These are phyloP conservation scores for Noccaea bulbosa DNA, from an alignment of 345 rosid genomes.

Conservation along the genomic window DNA sequence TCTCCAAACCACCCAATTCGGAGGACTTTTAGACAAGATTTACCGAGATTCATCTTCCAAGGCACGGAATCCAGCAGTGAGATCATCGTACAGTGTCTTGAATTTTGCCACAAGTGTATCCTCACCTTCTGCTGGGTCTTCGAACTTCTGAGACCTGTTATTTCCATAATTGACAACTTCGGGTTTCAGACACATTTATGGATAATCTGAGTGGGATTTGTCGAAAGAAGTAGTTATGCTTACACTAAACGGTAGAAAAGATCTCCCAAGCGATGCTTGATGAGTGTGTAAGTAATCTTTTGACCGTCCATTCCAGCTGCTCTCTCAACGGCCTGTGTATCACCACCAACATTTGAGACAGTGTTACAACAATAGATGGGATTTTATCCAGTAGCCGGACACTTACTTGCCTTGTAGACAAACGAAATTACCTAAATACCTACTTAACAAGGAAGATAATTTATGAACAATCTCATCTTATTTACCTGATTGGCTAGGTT, in stretches of 20 bases:
- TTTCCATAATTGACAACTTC: not conserved
- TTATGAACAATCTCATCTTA: conserved; percentile 4
- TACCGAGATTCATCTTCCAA: conserved; percentile 95
- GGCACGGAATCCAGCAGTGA: conserved; percentile 91
- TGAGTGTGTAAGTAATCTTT: conserved; percentile 86
- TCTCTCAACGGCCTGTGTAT: conserved; percentile 87
- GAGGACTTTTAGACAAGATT: conserved; percentile 24
- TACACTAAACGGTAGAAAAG: conserved; percentile 96
- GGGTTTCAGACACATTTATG: conserved; percentile 6
- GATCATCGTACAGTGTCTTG: conserved; percentile 82
- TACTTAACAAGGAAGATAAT: not conserved
- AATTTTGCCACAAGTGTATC: conserved; percentile 81
- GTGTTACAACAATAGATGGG: not conserved
- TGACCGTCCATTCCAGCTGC: conserved; percentile 99
- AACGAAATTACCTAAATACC: not conserved
- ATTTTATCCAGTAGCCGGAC: not conserved
- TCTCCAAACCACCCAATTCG: conserved; percentile 31
- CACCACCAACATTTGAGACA: conserved; percentile 5
- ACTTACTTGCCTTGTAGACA: not conserved
- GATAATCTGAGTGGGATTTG: not conserved
- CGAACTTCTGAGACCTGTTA: conserved; percentile 92
- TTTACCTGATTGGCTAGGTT: conserved; percentile 96
- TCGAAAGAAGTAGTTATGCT: conserved; percentile 36
- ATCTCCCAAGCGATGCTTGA: conserved; percentile 98
- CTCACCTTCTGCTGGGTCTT: conserved; percentile 99